phyloP scores from a whole-genome alignment of 108 stramenopile species.

The Nitzschia palea region DNA sequence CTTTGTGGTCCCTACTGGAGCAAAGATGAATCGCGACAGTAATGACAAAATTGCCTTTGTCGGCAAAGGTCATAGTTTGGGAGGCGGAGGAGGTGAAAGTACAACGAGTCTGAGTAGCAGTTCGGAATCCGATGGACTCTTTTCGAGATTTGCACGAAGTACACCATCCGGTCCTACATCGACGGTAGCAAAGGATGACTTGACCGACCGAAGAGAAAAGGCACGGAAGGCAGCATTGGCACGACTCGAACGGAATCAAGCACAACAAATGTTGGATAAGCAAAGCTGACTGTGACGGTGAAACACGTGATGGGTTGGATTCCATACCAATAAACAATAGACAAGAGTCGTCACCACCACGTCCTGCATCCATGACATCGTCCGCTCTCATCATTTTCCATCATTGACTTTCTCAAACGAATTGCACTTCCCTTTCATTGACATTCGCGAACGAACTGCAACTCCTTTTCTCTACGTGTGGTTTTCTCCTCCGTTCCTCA shows the following conservation, averaged over 20 bases:
- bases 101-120: background rate
- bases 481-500: too few species aligned
- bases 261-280: conserved; percentile 5
- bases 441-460: too few species aligned
- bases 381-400: too few species aligned
- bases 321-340: too few species aligned
- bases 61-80: conserved; percentile 54
- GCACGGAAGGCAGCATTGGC: conserved; percentile 81
- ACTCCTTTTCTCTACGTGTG: too few species aligned
- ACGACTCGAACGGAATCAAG: conserved; percentile 48
- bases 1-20: conserved; percentile 46
- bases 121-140: conserved; percentile 10
- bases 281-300: background rate
- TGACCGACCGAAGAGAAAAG: conserved; percentile 81
- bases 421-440: too few species aligned
- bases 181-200: conserved; percentile 38
- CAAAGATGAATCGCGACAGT: conserved; percentile 35
- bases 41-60: conserved; percentile 42
- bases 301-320: too few species aligned
- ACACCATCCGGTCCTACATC: background rate
- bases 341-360: too few species aligned
- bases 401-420: too few species aligned
- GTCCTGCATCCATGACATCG: too few species aligned
- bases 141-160: background rate
- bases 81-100: conserved; percentile 17